phyloP scores from a whole-genome alignment of 208 protist genomes.

The Crithidia mellificae region DNA sequence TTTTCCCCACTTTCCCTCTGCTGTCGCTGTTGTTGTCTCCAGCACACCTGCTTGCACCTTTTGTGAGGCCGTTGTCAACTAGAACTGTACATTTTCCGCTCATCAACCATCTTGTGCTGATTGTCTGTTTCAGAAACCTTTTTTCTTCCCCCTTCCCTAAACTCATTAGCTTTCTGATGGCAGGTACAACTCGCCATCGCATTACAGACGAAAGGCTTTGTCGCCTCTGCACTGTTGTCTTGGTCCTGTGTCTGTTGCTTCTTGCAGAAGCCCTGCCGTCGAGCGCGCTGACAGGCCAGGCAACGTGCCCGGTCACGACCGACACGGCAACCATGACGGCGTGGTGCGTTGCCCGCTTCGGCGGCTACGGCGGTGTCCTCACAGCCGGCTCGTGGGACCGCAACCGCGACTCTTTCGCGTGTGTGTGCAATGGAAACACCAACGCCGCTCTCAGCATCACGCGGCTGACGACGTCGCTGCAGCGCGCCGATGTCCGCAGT shows the following conservation, averaged over 20 bases:
- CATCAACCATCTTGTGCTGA: too few species aligned
- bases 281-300: slow-evolving; percentile 3
- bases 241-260: neutral
- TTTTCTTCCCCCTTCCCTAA: too few species aligned
- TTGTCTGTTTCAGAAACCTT: too few species aligned
- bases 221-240: neutral
- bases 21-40: neutral
- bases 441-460: slow-evolving; percentile 5
- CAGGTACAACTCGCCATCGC: too few species aligned
- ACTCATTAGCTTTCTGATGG: too few species aligned
- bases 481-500: neutral
- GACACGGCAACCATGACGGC: neutral
- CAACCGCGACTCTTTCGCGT: slow-evolving; percentile 2
- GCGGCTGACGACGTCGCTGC: neutral
- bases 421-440: slow-evolving; percentile 34
- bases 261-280: neutral
- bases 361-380: slow-evolving; percentile 23
- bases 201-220: too few species aligned
- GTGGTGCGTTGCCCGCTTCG: slow-evolving; percentile 26
- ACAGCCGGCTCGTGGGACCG: slow-evolving; percentile 12
- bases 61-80: neutral
- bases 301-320: slow-evolving; percentile 7
- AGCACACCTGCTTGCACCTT: too few species aligned
- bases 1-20: neutral
- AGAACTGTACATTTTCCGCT: too few species aligned